Evolutionary conservation across 176 grass and related monocot species (phyloP).

Genomic region (Lolium perenne): DNA sequence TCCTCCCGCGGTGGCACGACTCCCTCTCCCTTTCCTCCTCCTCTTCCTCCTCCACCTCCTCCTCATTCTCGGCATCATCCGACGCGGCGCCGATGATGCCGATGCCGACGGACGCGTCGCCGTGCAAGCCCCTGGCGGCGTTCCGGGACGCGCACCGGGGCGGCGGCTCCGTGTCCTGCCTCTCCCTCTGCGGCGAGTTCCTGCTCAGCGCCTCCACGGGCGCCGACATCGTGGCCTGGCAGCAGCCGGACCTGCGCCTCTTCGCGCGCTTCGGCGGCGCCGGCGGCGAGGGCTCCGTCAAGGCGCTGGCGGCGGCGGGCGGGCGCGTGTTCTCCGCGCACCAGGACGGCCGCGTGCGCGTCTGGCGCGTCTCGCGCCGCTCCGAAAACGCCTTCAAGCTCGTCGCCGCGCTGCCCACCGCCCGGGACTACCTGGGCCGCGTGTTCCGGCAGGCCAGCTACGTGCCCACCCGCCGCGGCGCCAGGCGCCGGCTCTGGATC

Average conservation of each 20-base stretch:
- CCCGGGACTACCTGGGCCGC: constrained; percentile 71
- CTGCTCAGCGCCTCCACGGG: constrained; percentile 81
- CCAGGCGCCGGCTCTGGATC: constrained; percentile 74
- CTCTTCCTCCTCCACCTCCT: background rate
- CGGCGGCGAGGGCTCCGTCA: constrained; percentile 71
- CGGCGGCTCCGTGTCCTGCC: constrained; percentile 56
- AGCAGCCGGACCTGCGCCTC: constrained; percentile 80
- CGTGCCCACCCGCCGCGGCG: constrained; percentile 60
- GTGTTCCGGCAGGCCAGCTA: constrained; percentile 81
- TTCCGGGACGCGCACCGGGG: constrained; percentile 60
- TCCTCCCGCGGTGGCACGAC: constrained; percentile 36
- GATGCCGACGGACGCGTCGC: background rate
- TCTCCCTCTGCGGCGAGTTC: constrained; percentile 93
- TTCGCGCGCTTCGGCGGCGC: constrained; percentile 76
- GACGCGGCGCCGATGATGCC: background rate
- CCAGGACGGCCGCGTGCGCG: constrained; percentile 83
- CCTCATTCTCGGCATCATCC: background rate
- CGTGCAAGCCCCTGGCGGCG: constrained; percentile 69
- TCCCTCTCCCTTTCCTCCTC: constrained; percentile 11
- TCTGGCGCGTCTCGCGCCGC: constrained; percentile 74
- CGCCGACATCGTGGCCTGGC: constrained; percentile 84
- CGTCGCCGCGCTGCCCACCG: constrained; percentile 73
- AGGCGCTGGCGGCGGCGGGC: constrained; percentile 75
- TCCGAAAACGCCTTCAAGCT: constrained; percentile 87
- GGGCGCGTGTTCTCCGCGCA: constrained; percentile 86